These are phyloP conservation scores for Exserohilum turcica DNA, from an alignment of 2,329 filamentous ascomycete species.

Conservation along the genomic window DNA sequence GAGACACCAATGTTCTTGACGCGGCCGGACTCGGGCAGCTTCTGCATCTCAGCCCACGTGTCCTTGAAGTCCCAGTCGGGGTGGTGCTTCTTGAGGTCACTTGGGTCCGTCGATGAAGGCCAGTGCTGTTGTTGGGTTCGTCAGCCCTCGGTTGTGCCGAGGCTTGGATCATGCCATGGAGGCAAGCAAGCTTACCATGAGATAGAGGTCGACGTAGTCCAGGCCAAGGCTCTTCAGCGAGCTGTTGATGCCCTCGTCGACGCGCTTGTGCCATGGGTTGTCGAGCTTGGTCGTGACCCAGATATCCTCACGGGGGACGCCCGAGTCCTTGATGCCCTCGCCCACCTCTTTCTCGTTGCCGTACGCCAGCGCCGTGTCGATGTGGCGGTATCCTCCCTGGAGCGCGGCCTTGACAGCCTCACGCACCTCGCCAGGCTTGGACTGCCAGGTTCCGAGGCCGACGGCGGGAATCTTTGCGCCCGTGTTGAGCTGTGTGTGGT, in stretches of 20 bases:
- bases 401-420: constrained; percentile 74
- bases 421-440: constrained; percentile 69
- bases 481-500: constrained; percentile 45
- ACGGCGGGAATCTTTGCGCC: constrained; percentile 78
- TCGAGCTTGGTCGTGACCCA: constrained; percentile 83
- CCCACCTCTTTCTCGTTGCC: constrained; percentile 79
- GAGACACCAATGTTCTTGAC: constrained; percentile 82
- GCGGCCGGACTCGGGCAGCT: constrained; percentile 70
- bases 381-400: constrained; percentile 72
- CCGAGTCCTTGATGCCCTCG: constrained; percentile 69
- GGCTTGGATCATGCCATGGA: too few species aligned
- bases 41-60: constrained; percentile 76
- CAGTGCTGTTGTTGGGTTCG: constrained; percentile 53
- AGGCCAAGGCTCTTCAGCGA: constrained; percentile 67
- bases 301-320: constrained; percentile 69
- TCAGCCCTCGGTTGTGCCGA: constrained; percentile 5
- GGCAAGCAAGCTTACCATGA: constrained; percentile 56
- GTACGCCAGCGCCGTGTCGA: constrained; percentile 78
- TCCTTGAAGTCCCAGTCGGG: constrained; percentile 82
- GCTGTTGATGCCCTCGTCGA: constrained; percentile 63
- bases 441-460: constrained; percentile 81
- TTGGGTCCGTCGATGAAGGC: constrained; percentile 68
- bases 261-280: constrained; percentile 72
- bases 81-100: constrained; percentile 68
- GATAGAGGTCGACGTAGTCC: constrained; percentile 71